Conservation (phyloP, 495 filamentous ascomycete species). For the Penicillium steckii region DNA sequence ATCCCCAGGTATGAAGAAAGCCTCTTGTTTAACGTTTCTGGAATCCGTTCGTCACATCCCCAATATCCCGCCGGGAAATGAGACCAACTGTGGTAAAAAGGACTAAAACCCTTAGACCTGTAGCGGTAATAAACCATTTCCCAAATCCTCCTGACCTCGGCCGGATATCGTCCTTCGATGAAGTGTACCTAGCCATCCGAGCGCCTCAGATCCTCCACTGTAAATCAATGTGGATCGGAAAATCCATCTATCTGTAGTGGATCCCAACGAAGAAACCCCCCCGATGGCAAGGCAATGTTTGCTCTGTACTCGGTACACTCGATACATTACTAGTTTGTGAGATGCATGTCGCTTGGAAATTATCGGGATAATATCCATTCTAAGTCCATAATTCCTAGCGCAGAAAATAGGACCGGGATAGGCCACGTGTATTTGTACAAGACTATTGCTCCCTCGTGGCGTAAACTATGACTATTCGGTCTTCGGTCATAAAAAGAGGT, state of each 20-base stretch:
- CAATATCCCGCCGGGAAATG: neutral
- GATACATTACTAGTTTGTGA: too few species aligned
- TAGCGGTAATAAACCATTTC: neutral
- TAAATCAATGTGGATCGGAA: slow-evolving; percentile 11
- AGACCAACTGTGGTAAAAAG: too few species aligned
- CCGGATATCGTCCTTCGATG: neutral
- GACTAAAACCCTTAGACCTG: too few species aligned
- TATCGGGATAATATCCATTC: neutral
- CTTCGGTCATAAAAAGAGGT: neutral
- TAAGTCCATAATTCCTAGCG: neutral
- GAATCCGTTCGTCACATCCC: neutral
- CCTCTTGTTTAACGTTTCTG: neutral
- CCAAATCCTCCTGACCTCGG: neutral
- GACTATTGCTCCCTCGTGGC: neutral
- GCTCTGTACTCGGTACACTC: too few species aligned
- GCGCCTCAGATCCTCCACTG: slow-evolving; percentile 5
- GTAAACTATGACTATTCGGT: neutral
- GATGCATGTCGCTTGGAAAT: neutral
- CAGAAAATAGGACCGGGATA: neutral
- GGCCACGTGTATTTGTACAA: neutral
- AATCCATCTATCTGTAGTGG: slow-evolving; percentile 1
- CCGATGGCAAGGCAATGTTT: neutral
- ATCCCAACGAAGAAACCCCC: neutral
- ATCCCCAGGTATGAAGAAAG: neutral
- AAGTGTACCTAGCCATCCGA: too few species aligned